Conservation (phyloP, 2,329 filamentous ascomycete genomes). For the Cucurbitaria berberidis region DNA sequence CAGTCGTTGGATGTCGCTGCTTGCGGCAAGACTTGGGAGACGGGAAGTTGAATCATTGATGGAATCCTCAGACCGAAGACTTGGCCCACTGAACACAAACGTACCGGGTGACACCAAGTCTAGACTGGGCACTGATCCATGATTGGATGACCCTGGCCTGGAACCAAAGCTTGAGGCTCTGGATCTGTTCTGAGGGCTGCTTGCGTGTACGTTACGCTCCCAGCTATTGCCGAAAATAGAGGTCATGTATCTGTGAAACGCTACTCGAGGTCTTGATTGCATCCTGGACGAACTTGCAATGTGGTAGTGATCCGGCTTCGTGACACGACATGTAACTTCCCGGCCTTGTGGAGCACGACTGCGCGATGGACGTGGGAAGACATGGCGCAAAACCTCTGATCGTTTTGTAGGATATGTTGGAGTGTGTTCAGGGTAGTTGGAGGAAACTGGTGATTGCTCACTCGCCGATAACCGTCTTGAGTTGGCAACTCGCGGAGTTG, state of each 20-base stretch:
- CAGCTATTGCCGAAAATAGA: constrained; percentile 32
- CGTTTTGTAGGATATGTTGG: constrained; percentile 12
- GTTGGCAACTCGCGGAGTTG: neutral
- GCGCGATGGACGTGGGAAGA: constrained; percentile 26
- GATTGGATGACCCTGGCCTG: constrained; percentile 17
- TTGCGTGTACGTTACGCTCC: constrained; percentile 3
- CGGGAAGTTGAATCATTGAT: constrained; percentile 25
- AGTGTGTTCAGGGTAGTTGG: neutral
- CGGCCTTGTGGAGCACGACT: constrained; percentile 3
- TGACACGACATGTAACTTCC: constrained; percentile 10
- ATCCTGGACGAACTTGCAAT: constrained; percentile 16
- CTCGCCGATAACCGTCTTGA: neutral
- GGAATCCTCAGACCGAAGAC: constrained; percentile 35
- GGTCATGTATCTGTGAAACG: constrained; percentile 36
- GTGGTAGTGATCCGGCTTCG: constrained; percentile 17
- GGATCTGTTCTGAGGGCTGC: constrained; percentile 15
- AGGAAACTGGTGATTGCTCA: neutral
- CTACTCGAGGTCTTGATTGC: constrained; percentile 22
- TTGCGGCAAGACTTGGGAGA: constrained; percentile 23
- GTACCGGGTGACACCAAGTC: constrained; percentile 41
- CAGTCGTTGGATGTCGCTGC: constrained; percentile 14
- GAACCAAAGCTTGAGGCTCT: constrained; percentile 32
- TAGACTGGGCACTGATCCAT: constrained; percentile 35
- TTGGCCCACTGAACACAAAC: constrained; percentile 45
- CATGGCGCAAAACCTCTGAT: constrained; percentile 33